Percentiles rank a stretch among this genome's conserved stretches.
phyloP scores from a whole-genome alignment of 2,329 filamentous ascomycete species.

The Nemania abortiva region DNA sequence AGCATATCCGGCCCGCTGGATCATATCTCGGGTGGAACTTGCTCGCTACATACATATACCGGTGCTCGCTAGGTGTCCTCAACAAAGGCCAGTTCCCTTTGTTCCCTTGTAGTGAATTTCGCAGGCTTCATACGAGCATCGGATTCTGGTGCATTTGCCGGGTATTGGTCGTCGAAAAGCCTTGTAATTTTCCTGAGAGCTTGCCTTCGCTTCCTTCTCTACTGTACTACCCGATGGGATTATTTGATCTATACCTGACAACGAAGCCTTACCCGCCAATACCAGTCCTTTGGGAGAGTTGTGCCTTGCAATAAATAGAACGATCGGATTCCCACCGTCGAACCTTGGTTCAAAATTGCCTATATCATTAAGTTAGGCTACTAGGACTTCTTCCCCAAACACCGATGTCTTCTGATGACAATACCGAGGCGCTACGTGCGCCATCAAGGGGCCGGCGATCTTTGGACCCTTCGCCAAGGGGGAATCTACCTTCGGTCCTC shows the following conservation, averaged over 20 bases:
- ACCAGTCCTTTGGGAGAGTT: conserved; percentile 59
- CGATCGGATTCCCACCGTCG: conserved; percentile 53
- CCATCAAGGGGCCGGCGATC: conserved; percentile 53
- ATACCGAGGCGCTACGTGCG: conserved; percentile 53
- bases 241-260: conserved; percentile 57
- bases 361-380: conserved; percentile 44
- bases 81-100: conserved; percentile 41
- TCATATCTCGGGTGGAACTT: conserved; percentile 4
- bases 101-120: conserved; percentile 51
- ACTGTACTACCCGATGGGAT: conserved; percentile 45
- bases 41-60: neutral
- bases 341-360: conserved; percentile 43
- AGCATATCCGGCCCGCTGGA: neutral
- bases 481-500: conserved; percentile 48
- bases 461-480: conserved; percentile 44
- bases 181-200: conserved; percentile 48
- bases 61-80: conserved; percentile 1
- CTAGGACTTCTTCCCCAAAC: conserved; percentile 42
- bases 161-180: conserved; percentile 45
- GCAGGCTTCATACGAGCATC: conserved; percentile 7
- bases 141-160: conserved; percentile 5
- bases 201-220: conserved; percentile 43
- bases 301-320: conserved; percentile 59
- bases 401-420: conserved; percentile 55
- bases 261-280: conserved; percentile 51